phyloP scores from a whole-genome alignment of 345 rosid species.

The Gossypium mustelinum region DNA sequence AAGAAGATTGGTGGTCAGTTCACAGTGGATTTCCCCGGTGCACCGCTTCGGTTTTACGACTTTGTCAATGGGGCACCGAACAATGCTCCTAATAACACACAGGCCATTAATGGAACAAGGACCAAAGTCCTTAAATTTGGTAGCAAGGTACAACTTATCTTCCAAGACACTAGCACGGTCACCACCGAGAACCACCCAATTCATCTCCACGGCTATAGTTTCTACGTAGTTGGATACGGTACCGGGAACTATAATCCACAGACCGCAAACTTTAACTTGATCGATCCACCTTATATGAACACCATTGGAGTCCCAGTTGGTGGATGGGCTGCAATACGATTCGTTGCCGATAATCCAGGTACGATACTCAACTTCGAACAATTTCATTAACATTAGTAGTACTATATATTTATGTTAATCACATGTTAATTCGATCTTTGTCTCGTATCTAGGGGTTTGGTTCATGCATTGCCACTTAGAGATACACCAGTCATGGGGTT shows the following conservation, averaged over 20 bases:
- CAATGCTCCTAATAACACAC: constrained; percentile 57
- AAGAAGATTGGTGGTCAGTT: constrained; percentile 51
- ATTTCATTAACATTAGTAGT: neutral
- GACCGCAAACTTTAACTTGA: constrained; percentile 48
- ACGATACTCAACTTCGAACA: neutral
- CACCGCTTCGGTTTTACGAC: constrained; percentile 63
- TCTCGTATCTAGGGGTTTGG: constrained; percentile 57
- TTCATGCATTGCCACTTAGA: constrained; percentile 82
- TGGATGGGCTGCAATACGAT: constrained; percentile 83
- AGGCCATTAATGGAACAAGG: constrained; percentile 61
- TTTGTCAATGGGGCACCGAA: constrained; percentile 81
- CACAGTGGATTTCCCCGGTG: constrained; percentile 66
- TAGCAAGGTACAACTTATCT: constrained; percentile 57
- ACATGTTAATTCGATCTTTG: neutral
- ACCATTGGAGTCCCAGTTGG: constrained; percentile 83
- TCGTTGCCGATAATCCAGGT: constrained; percentile 77
- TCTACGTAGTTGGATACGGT: constrained; percentile 77
- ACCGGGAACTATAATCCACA: constrained; percentile 55
- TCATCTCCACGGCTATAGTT: constrained; percentile 86
- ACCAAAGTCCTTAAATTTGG: constrained; percentile 60
- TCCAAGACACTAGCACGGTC: constrained; percentile 70
- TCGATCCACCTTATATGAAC: constrained; percentile 82
- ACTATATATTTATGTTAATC: neutral
- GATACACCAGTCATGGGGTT: constrained; percentile 74
- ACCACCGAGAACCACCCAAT: constrained; percentile 83